Evolutionary conservation across 2,329 filamentous ascomycete genomes (phyloP), one percentile per base, ranked within the genome.

Genomic region (Alternaria hordeiaustralica): DNA sequence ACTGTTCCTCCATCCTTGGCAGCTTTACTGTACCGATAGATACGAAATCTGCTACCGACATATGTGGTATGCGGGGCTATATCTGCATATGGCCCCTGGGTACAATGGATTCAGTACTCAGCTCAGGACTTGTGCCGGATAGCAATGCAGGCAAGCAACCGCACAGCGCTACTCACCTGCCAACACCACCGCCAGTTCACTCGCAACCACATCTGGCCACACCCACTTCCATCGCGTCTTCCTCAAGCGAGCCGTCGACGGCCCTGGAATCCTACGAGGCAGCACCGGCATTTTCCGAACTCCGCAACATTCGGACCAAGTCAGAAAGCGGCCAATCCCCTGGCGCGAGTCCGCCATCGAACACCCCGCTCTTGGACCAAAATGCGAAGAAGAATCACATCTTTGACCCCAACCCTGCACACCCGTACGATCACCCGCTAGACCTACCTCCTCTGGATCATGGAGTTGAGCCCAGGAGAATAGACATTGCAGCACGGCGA

Each of bases 31-130:
- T 73, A 2, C 68, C 73, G 0, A 69, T 78, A 8, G 61, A 66
- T 21, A 63, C 66, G 1, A 77, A 77, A 44, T 69, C 69, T 0
- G 41, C 43, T 11, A 63, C 71, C 1, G 74, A 78, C 28, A 60
- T 75, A 2, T 63, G 68, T 20, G 75, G 73, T 2, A 71, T 78
- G 64, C 57, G 73, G 30, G 76, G 74, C 13, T 78, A 77, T 53
- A 55, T 71, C 3, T 64, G 65, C 8, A 26, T 78, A 3, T 78
- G 75, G 75, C 57, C 73, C 0, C 61, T 77, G 5, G 73, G 70
- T 9, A 69, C 70, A 10, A 71, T 77, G 66, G 72, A 75, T 46
- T 67, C 73, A 3, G 67, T 74, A 2, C 64, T 78, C 1, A 67
- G 64, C 26, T 63, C 71, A 3, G 75, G 75, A 7, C 58, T 78